Evolutionary conservation across 164 flowering plant genomes (phyloP).

Genomic region (Dillenia turbinata): DNA sequence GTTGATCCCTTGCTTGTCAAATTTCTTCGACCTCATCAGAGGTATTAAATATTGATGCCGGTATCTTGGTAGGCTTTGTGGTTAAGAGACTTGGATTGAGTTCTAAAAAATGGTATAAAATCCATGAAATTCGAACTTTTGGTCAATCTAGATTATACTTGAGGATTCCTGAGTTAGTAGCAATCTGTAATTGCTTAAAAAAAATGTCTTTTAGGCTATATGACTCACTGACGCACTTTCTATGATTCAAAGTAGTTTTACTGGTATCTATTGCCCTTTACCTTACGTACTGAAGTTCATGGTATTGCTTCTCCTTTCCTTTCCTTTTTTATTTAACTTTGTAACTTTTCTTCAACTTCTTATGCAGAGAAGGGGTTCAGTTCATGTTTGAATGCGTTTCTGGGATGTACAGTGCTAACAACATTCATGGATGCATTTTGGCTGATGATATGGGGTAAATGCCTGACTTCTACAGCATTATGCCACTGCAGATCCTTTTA

Average conservation of each 20-base stretch:
- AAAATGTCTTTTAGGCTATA: too few species aligned
- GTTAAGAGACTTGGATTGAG: too few species aligned
- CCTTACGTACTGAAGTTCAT: neutral
- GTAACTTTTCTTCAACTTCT: conserved; percentile 4
- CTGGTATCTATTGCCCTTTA: neutral
- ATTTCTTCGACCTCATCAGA: conserved; percentile 97
- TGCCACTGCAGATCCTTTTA: neutral
- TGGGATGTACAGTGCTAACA: conserved; percentile 44
- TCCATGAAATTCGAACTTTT: too few species aligned
- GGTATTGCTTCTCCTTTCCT: neutral
- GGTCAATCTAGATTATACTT: too few species aligned
- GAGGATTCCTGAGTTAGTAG: too few species aligned
- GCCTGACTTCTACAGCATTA: conserved; percentile 1
- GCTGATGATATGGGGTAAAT: conserved; percentile 99
- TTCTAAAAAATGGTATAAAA: too few species aligned
- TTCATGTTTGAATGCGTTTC: conserved; percentile 97
- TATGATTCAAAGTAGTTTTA: too few species aligned
- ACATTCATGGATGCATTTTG: conserved; percentile 84
- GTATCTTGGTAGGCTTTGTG: too few species aligned
- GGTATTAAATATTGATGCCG: conserved; percentile 31
- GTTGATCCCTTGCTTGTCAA: conserved; percentile 87
- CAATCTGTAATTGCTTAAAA: too few species aligned
- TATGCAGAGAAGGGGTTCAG: conserved; percentile 94
- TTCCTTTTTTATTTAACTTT: neutral
- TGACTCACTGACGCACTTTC: too few species aligned